These are phyloP conservation scores for Trichosanthes truncata DNA, from an alignment of 306 rosid genomes.

Conservation along the genomic window DNA sequence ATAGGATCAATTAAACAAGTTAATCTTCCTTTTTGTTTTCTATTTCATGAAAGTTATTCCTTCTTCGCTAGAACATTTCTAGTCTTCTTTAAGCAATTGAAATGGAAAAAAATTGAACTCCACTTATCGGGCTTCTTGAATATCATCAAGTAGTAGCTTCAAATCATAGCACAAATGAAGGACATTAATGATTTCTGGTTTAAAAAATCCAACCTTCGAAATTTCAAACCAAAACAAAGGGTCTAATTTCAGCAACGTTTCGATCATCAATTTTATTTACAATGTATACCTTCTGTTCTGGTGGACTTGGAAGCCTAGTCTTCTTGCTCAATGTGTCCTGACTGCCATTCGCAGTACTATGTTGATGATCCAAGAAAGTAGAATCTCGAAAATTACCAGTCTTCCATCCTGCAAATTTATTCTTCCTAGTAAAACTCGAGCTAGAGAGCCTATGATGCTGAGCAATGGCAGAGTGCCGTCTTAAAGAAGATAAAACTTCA, in stretches of 20 bases:
- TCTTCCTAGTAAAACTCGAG: slow-evolving; percentile 40
- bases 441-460: slow-evolving; percentile 47
- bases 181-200: neutral
- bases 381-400: slow-evolving; percentile 29
- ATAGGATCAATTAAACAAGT: neutral
- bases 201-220: neutral
- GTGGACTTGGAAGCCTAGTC: slow-evolving; percentile 46
- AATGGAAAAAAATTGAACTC: neutral
- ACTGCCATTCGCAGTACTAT: slow-evolving; percentile 24
- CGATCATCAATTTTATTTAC: neutral
- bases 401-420: slow-evolving; percentile 42
- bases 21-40: neutral
- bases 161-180: neutral
- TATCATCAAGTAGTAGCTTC: neutral
- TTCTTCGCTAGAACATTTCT: neutral
- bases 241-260: neutral
- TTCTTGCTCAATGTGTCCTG: slow-evolving; percentile 44
- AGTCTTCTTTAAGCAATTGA: neutral
- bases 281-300: slow-evolving; percentile 65
- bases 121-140: neutral
- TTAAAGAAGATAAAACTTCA: slow-evolving; percentile 78
- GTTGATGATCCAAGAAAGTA: slow-evolving; percentile 24
- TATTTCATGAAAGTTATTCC: neutral
- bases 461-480: slow-evolving; percentile 61
- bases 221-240: neutral